A percentile compares a stretch with the other conserved stretches of the same genome.
These are phyloP conservation scores for Pneumocystis murina DNA, from an alignment of 1,139 yeast genomes.

Conservation along the genomic window DNA sequence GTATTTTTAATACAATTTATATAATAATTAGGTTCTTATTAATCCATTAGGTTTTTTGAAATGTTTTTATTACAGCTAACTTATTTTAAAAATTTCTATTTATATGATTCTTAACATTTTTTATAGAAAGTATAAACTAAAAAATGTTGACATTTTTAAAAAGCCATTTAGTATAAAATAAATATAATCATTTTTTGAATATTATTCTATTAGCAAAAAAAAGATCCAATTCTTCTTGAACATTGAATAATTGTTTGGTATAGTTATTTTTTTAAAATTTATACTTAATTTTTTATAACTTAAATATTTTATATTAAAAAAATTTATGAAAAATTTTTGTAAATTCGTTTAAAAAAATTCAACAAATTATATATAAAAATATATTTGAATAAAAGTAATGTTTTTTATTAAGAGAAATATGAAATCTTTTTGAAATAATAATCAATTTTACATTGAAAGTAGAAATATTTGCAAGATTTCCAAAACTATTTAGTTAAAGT, in stretches of 20 bases:
- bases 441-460: neutral
- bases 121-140: no score
- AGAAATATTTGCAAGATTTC: neutral
- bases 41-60: neutral
- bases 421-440: neutral
- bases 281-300: neutral
- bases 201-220: no score
- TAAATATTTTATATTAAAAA: neutral
- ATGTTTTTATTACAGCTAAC: neutral
- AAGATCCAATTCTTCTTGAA: no score
- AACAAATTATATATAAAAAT: neutral
- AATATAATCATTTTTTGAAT: no score
- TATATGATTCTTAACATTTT: no score
- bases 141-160: neutral
- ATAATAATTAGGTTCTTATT: neutral
- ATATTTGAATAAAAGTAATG: neutral
- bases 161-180: no score
- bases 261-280: neutral
- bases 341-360: neutral
- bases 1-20: neutral
- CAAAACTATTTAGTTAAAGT: neutral
- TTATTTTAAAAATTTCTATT: no score
- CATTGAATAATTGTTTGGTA: neutral
- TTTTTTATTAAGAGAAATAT: neutral
- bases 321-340: neutral